Conservation (phyloP, 2,329 filamentous ascomycete species). For the Helotiales sp. region DNA sequence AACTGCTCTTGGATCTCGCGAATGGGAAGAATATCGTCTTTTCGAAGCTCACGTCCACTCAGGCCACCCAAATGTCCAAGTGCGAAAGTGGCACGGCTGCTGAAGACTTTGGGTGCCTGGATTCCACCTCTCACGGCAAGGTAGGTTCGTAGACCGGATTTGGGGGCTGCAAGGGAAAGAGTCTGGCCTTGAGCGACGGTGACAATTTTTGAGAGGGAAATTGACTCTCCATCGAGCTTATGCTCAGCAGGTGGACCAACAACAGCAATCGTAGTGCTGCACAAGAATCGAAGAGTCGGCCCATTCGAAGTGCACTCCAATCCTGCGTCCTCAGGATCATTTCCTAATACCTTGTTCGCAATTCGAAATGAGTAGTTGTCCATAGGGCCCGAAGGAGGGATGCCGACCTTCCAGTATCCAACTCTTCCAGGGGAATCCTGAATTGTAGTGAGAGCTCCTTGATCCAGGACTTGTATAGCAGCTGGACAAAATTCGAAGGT, state of each 20-base stretch:
- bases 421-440: conserved; percentile 13
- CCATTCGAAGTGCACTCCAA: conserved; percentile 15
- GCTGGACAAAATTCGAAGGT: conserved; percentile 8
- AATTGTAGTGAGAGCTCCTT: conserved; percentile 14
- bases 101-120: conserved; percentile 43
- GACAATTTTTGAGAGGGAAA: neutral
- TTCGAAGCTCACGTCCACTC: conserved; percentile 43
- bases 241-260: conserved; percentile 10
- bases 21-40: conserved; percentile 20
- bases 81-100: conserved; percentile 44
- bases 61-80: conserved; percentile 45
- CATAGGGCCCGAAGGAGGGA: conserved; percentile 18
- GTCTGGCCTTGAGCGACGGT: neutral
- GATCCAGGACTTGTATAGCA: conserved; percentile 14
- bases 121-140: conserved; percentile 6
- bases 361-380: conserved; percentile 18
- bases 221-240: neutral
- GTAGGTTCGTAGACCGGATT: neutral
- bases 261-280: conserved; percentile 2
- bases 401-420: conserved; percentile 14
- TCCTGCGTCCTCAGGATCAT: neutral
- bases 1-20: neutral
- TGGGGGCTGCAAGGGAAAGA: neutral
- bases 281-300: conserved; percentile 7
- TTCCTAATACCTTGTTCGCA: conserved; percentile 12